phyloP scores from a whole-genome alignment of 371 early-diverging fungal species.

The Mortierella sp. region DNA sequence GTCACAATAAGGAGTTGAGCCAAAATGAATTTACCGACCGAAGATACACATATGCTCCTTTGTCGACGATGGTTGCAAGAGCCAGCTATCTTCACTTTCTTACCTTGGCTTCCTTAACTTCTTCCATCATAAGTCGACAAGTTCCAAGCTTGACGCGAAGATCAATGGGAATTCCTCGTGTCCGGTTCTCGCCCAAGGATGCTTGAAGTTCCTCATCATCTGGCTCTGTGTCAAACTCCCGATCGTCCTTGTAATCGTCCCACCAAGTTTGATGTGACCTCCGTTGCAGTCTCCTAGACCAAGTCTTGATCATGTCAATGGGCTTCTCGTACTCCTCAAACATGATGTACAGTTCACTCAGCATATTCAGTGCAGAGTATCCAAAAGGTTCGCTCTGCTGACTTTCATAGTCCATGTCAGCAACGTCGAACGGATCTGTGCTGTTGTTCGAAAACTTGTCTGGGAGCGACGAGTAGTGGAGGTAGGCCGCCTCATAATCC shows the following conservation, averaged over 20 bases:
- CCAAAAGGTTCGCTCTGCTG: constrained; percentile 67
- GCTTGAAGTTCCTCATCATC: constrained; percentile 61
- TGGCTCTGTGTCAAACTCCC: constrained; percentile 67
- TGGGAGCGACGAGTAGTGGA: constrained; percentile 56
- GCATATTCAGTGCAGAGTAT: constrained; percentile 87
- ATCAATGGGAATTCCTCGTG: constrained; percentile 80
- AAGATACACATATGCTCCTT: not conserved
- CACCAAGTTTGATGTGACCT: constrained; percentile 77
- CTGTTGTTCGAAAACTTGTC: constrained; percentile 27
- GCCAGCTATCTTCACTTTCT: not conserved
- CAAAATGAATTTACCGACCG: too few relatives aligned
- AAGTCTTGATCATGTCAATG: constrained; percentile 77
- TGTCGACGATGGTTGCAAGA: not conserved
- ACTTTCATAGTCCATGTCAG: constrained; percentile 50
- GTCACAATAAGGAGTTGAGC: not conserved
- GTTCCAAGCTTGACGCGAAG: constrained; percentile 89
- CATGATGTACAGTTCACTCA: constrained; percentile 88
- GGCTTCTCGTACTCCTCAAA: constrained; percentile 81
- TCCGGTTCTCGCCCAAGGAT: constrained; percentile 41
- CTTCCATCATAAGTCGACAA: constrained; percentile 82
- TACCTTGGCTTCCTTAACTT: constrained; percentile 78
- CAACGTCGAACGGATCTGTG: constrained; percentile 40
- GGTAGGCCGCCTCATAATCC: constrained; percentile 65
- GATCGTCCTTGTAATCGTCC: constrained; percentile 70
- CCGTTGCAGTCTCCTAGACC: constrained; percentile 78